Evolutionary conservation across 208 protist species (phyloP).

Genomic region (Trypanosoma rangeli): DNA sequence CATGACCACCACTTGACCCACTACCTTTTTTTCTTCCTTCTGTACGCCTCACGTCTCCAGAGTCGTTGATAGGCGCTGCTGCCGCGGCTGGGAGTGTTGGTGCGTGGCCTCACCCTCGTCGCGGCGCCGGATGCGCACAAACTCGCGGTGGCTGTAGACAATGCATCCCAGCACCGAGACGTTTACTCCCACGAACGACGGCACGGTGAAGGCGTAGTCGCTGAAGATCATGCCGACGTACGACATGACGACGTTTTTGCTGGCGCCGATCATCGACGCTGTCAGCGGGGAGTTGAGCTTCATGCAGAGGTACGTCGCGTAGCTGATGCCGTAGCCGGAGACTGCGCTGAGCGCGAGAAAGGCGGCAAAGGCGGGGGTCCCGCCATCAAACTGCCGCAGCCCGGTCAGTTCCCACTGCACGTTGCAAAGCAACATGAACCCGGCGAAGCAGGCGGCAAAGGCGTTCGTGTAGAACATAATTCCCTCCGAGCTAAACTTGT

Average conservation of each 20-base stretch:
- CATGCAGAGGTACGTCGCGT: constrained; percentile 71
- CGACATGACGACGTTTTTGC: constrained; percentile 61
- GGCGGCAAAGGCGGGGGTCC: constrained; percentile 18
- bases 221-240: constrained; percentile 55
- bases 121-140: not conserved
- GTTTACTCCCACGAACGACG: constrained; percentile 46
- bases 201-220: constrained; percentile 39
- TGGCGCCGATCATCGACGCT: constrained; percentile 62
- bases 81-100: not conserved
- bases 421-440: constrained; percentile 12
- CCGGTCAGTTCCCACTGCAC: not conserved
- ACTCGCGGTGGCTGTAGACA: constrained; percentile 33
- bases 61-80: not conserved
- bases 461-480: constrained; percentile 42
- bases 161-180: constrained; percentile 42
- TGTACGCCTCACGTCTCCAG: not conserved
- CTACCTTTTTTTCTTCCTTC: constrained; percentile 11
- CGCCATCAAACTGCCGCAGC: constrained; percentile 16
- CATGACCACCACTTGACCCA: too few species aligned
- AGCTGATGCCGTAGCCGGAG: constrained; percentile 71
- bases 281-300: constrained; percentile 80
- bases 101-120: not conserved
- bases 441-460: constrained; percentile 15
- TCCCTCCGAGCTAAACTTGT: constrained; percentile 22
- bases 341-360: constrained; percentile 8